These are phyloP conservation scores for Gonium pectorale DNA, from an alignment of 139 green algal genomes.

Conservation along the genomic window DNA sequence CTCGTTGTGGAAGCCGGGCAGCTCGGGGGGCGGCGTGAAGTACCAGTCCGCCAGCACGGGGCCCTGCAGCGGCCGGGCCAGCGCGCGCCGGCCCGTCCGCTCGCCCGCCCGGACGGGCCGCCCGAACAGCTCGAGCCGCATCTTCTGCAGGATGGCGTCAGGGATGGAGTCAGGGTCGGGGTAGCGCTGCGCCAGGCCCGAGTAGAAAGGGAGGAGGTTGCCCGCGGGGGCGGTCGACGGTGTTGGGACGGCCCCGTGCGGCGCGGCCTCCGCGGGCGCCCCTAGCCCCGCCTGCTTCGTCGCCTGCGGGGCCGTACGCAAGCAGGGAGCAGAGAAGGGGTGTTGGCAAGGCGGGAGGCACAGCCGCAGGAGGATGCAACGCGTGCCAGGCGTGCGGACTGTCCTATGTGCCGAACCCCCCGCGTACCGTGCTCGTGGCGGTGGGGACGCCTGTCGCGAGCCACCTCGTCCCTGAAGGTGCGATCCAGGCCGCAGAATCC, in stretches of 20 bases:
- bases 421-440: too few relatives aligned
- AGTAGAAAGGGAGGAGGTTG: neutral
- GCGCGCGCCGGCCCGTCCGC: conserved; percentile 36
- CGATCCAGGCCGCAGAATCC: too few relatives aligned
- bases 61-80: conserved; percentile 43
- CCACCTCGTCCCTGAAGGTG: too few relatives aligned
- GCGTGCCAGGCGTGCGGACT: too few relatives aligned
- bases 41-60: conserved; percentile 40
- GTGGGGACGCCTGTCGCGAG: too few relatives aligned
- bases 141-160: neutral
- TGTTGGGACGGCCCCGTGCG: neutral
- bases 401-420: too few relatives aligned
- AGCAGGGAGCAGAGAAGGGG: too few relatives aligned
- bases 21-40: conserved; percentile 33
- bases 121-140: conserved; percentile 43
- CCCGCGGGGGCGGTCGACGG: neutral
- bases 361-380: too few relatives aligned
- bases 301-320: neutral
- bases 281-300: too few relatives aligned
- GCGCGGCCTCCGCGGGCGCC: too few relatives aligned
- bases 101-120: conserved; percentile 27
- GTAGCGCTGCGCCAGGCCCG: conserved; percentile 6
- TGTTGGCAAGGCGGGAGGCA: neutral
- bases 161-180: conserved; percentile 18
- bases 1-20: conserved; percentile 53